These are phyloP conservation scores for Torulaspora indica DNA, from an alignment of 805 yeast genomes.

Conservation along the genomic window DNA sequence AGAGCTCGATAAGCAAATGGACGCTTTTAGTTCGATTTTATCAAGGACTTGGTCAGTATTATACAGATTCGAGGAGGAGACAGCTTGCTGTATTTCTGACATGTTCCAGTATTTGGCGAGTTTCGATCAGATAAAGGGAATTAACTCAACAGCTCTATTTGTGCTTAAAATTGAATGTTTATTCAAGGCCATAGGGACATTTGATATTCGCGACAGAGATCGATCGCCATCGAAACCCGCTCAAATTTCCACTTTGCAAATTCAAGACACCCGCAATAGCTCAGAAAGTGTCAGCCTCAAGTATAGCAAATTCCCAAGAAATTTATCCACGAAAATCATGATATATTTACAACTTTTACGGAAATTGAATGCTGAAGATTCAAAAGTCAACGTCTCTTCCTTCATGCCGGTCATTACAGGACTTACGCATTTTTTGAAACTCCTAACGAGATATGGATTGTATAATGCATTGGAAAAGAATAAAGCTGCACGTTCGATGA, in stretches of 20 bases:
- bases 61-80: slow-evolving; percentile 82
- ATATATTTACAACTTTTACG: slow-evolving; percentile 79
- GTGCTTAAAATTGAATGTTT: slow-evolving; percentile 70
- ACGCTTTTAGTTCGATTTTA: slow-evolving; percentile 55
- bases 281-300: slow-evolving; percentile 15
- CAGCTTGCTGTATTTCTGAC: slow-evolving; percentile 85
- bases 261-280: slow-evolving; percentile 6
- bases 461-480: slow-evolving; percentile 69
- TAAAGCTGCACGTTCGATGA: slow-evolving; percentile 50
- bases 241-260: slow-evolving; percentile 5
- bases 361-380: slow-evolving; percentile 43
- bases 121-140: slow-evolving; percentile 63
- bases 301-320: slow-evolving; percentile 60
- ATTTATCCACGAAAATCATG: slow-evolving; percentile 84
- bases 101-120: slow-evolving; percentile 83
- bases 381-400: slow-evolving; percentile 45
- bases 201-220: slow-evolving; percentile 32
- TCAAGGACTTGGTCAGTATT: slow-evolving; percentile 77
- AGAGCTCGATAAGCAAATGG: slow-evolving; percentile 54
- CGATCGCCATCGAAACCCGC: slow-evolving; percentile 4
- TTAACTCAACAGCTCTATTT: slow-evolving; percentile 63
- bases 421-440: slow-evolving; percentile 85
- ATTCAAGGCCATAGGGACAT: slow-evolving; percentile 65
- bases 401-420: slow-evolving; percentile 81
- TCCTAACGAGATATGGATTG: slow-evolving; percentile 75